Conservation (phyloP, 1,139 yeast species). For the Starmera stellimalicola region DNA sequence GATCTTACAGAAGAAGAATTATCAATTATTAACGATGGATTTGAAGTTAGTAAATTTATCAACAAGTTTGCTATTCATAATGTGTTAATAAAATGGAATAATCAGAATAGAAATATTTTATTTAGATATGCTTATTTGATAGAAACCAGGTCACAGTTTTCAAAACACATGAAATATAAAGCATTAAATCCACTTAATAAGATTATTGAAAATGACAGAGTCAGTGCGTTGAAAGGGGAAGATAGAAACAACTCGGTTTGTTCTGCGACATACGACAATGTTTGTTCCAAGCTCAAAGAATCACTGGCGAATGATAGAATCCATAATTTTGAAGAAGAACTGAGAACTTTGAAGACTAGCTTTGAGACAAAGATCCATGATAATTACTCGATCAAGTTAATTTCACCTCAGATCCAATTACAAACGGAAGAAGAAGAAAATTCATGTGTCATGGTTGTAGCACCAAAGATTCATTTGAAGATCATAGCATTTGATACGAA, state of each 20-base stretch:
- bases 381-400: slow-evolving; percentile 58
- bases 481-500: slow-evolving; percentile 43
- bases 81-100: slow-evolving; percentile 74
- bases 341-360: slow-evolving; percentile 30
- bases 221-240: slow-evolving; percentile 8
- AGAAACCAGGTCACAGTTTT: slow-evolving; percentile 43
- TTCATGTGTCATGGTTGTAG: slow-evolving; percentile 58
- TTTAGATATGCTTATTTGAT: slow-evolving; percentile 54
- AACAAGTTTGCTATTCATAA: slow-evolving; percentile 77
- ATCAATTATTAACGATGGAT: slow-evolving; percentile 6
- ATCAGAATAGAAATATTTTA: slow-evolving; percentile 51
- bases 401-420: slow-evolving; percentile 82
- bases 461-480: slow-evolving; percentile 65
- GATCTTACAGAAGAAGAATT: not conserved
- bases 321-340: slow-evolving; percentile 41
- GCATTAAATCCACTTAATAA: slow-evolving; percentile 61
- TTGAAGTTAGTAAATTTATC: slow-evolving; percentile 13
- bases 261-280: slow-evolving; percentile 14
- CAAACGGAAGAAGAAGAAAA: slow-evolving; percentile 56
- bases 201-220: slow-evolving; percentile 22
- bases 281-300: not conserved
- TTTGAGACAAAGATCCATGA: slow-evolving; percentile 42
- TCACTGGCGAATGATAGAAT: slow-evolving; percentile 19
- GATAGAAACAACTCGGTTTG: slow-evolving; percentile 4
- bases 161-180: slow-evolving; percentile 50